Evolutionary conservation across 2,329 filamentous ascomycete species (phyloP).

Genomic region (Xylaria sp.): DNA sequence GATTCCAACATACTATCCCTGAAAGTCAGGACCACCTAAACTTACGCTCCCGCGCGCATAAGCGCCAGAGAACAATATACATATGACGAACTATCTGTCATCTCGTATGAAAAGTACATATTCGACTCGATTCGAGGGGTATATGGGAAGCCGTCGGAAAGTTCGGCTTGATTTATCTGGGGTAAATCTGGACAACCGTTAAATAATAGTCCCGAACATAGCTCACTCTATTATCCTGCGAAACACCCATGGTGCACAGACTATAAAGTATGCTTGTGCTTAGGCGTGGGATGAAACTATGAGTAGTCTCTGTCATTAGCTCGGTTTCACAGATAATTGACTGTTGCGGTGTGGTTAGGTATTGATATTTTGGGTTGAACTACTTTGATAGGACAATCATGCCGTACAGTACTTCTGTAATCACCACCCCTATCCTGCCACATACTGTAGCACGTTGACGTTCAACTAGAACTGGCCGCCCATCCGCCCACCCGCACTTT

Average conservation of each 20-base stretch:
- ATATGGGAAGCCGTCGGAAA: background rate
- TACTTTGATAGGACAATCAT: slow-evolving; percentile 7
- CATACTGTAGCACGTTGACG: background rate
- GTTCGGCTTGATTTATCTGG: no score
- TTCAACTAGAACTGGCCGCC: background rate
- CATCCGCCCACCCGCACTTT: background rate
- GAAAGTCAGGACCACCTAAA: background rate
- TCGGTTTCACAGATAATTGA: background rate
- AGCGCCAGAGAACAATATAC: background rate
- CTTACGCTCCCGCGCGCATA: background rate
- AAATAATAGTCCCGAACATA: no score
- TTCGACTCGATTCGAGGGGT: background rate
- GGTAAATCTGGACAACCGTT: no score
- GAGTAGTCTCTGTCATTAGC: background rate
- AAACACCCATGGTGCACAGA: background rate
- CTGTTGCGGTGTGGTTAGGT: background rate
- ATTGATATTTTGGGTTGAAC: slow-evolving; percentile 22
- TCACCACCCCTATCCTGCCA: background rate
- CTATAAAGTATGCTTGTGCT: background rate
- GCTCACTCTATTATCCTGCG: no score
- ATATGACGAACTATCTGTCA: background rate
- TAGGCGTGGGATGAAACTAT: background rate
- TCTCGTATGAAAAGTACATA: background rate
- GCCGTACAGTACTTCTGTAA: background rate
- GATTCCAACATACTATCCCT: background rate